Conservation (phyloP, 768 basidiomycete genomes). For the Hydnomerulius pinastri region DNA sequence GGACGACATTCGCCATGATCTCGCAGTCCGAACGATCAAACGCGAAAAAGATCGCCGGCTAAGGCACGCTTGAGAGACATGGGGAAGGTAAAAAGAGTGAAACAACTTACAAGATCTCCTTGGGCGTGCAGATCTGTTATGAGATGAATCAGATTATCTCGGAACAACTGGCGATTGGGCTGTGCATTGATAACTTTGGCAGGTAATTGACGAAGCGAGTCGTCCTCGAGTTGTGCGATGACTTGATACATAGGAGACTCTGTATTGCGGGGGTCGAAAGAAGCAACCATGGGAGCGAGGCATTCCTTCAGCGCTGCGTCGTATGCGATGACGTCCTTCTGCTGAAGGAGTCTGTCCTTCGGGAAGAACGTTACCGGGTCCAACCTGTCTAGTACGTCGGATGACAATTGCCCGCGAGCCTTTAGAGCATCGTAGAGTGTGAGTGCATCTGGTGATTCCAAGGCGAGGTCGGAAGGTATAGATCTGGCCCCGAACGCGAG, state of each 20-base stretch:
- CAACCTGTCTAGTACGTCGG: constrained; percentile 28
- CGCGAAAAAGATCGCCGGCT: constrained; percentile 71
- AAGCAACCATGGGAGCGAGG: constrained; percentile 38
- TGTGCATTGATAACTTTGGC: constrained; percentile 29
- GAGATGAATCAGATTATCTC: constrained; percentile 49
- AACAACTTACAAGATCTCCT: constrained; percentile 52
- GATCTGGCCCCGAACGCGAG: constrained; percentile 52
- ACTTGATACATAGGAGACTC: constrained; percentile 39
- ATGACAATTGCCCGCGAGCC: constrained; percentile 23
- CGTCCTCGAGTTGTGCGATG: constrained; percentile 43
- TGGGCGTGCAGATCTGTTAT: constrained; percentile 57
- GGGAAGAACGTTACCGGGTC: constrained; percentile 51
- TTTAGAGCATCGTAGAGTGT: constrained; percentile 50
- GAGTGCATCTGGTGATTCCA: constrained; percentile 62
- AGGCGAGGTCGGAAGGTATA: constrained; percentile 61
- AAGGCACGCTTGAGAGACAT: background rate
- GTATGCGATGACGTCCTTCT: constrained; percentile 62
- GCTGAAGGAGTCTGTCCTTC: constrained; percentile 43
- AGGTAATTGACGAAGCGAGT: constrained; percentile 26
- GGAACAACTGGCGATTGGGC: constrained; percentile 36
- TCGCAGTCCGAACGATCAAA: constrained; percentile 66
- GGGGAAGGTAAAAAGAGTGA: background rate
- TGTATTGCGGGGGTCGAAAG: constrained; percentile 37
- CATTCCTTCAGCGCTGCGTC: constrained; percentile 53
- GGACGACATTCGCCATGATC: constrained; percentile 44